Evolutionary conservation across 1,139 yeast species (phyloP), one percentile per base, ranked within the genome.

Genomic region (Yueomyces sp.): DNA sequence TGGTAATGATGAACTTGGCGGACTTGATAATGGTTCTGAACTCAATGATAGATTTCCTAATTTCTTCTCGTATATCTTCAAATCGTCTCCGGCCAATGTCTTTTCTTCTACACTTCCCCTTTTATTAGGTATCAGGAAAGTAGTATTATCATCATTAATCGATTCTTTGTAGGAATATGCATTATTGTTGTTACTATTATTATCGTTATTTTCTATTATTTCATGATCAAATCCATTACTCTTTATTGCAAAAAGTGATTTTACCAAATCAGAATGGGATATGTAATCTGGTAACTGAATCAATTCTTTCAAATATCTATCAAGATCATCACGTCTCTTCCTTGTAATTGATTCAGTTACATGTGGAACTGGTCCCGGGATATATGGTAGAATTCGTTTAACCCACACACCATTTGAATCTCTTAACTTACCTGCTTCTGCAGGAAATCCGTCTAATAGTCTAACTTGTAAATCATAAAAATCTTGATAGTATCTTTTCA

Each of bases 341-440:
- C 81, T 80, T 12, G 96, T 83, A 44, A 89, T 81, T 42, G 81
- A 75, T 58, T 89, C 97, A 49, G 89, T 87, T 41, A 91, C 96
- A 58, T 84, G 84, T 39, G 94, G 82, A 42, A 91, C 72, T 2
- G 98, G 99, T 1, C 98, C 98, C 0, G 98, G 98, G 58, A 93
- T 89, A 50, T 83, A 86, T 3, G 99, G 98, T 47, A 91, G 72
- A 36, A 82, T 81, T 50, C 98, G 75, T 39, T 71, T 72, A 50
- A 77, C 76, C 61, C 82, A 86, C 37, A 59, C 58, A 1, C 65
- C 65, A 32, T 54, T 53, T 2, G 52, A 48, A 40, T 81, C 78
- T 39, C 64, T 54, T 19, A 63, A 46, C 52, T 87, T 80, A 4
- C 97, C 97, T 4, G 97, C 95, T 62, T 91, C 98, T 50, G 72